These are phyloP conservation scores for Dipodascus geniculatus DNA, from an alignment of 805 yeast species.

Conservation along the genomic window DNA sequence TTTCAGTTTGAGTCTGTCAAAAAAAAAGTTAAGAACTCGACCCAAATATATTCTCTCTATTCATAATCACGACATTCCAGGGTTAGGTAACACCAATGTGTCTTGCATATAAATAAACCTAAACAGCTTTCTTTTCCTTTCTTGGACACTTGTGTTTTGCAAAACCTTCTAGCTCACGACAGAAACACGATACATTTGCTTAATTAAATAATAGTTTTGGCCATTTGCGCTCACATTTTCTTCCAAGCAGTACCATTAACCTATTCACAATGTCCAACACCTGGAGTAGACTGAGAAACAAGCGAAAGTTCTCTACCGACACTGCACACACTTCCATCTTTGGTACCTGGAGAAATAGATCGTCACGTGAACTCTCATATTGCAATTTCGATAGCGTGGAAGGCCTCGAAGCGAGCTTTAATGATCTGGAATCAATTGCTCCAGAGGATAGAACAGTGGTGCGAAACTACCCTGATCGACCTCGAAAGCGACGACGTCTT, in stretches of 20 bases:
- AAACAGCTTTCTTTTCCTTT: neutral
- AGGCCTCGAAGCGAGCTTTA: neutral
- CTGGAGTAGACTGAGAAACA: neutral
- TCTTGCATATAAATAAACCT: neutral
- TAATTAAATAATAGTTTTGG: too few relatives aligned
- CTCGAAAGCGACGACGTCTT: neutral
- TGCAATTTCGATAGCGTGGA: neutral
- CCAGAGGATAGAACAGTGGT: neutral
- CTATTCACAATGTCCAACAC: neutral
- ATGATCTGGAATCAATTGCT: neutral
- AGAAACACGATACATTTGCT: too few relatives aligned
- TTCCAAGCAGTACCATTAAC: too few relatives aligned
- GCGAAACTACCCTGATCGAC: neutral
- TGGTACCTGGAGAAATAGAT: neutral
- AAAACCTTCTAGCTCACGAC: too few relatives aligned
- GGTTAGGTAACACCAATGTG: neutral
- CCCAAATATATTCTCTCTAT: too few relatives aligned
- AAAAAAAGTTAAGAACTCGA: slow-evolving; percentile 3
- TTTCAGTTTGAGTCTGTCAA: neutral
- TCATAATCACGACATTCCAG: too few relatives aligned
- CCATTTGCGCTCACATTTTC: neutral
- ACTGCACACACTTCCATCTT: neutral
- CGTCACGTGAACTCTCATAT: neutral
- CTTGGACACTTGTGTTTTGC: neutral
- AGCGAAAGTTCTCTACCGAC: neutral